Evolutionary conservation across 352 stramenopile species (phyloP).

Genomic region (Elongisporangium senticosum): DNA sequence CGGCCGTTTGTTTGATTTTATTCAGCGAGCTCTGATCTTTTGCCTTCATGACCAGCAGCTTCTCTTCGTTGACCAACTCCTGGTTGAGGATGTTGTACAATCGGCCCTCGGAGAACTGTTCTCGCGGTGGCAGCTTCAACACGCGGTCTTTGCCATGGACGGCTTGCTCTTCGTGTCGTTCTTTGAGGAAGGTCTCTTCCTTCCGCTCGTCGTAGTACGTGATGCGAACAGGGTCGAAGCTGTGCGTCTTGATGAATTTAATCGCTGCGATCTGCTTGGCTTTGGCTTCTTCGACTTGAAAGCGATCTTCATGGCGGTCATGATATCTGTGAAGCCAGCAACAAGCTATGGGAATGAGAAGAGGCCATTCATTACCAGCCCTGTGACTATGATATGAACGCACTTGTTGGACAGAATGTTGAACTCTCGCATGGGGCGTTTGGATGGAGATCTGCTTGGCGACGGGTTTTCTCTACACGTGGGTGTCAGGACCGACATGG

Average conservation of each 20-base stretch:
- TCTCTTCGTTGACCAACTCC: conserved; percentile 39
- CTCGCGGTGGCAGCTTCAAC: conserved; percentile 39
- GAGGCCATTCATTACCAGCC: neutral
- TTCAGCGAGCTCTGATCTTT: conserved; percentile 44
- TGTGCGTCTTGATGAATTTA: conserved; percentile 64
- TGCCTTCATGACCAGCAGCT: conserved; percentile 32
- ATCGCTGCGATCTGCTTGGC: conserved; percentile 45
- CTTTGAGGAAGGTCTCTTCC: conserved; percentile 40
- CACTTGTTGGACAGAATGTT: conserved; percentile 79
- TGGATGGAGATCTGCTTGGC: conserved; percentile 13
- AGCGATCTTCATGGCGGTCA: conserved; percentile 38
- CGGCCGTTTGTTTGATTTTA: conserved; percentile 55
- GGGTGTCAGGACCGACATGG: no score
- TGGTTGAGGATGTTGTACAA: conserved; percentile 82
- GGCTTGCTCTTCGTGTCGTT: conserved; percentile 31
- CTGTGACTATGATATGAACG: conserved; percentile 4
- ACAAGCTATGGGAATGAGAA: conserved; percentile 6
- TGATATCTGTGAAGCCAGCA: conserved; percentile 31
- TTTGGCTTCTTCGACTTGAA: conserved; percentile 22
- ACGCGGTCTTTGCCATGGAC: conserved; percentile 49
- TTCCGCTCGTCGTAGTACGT: conserved; percentile 52
- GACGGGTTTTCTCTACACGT: neutral
- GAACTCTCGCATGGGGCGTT: conserved; percentile 47
- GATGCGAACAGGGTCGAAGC: conserved; percentile 60
- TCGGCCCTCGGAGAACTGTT: conserved; percentile 62